A percentile compares a stretch with the other conserved stretches of the same genome.
These are phyloP conservation scores for Osmanthus fragrans DNA, from an alignment of 257 asterid genomes.

Conservation along the genomic window DNA sequence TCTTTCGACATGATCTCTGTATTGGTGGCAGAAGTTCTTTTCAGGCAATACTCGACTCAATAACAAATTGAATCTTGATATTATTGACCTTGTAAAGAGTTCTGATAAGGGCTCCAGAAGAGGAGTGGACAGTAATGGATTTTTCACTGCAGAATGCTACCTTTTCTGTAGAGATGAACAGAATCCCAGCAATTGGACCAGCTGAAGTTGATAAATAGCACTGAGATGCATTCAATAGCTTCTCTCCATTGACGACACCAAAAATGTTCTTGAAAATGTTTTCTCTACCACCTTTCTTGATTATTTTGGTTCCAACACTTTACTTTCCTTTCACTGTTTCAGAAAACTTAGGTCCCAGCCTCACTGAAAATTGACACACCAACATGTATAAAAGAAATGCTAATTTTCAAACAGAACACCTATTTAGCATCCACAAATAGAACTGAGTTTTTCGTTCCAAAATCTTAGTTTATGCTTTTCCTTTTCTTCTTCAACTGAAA, in stretches of 20 bases:
- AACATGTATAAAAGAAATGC: too few species aligned
- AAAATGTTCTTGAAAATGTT: slow-evolving; percentile 62
- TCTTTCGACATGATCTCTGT: too few species aligned
- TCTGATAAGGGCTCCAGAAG: slow-evolving; percentile 45
- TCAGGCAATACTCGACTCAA: not conserved
- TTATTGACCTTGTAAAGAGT: slow-evolving; percentile 69
- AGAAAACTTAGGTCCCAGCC: slow-evolving; percentile 64
- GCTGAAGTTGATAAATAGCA: slow-evolving; percentile 84
- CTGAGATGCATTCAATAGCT: slow-evolving; percentile 75
- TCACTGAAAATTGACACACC: slow-evolving; percentile 35
- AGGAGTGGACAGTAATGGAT: slow-evolving; percentile 48
- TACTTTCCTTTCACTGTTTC: slow-evolving; percentile 85
- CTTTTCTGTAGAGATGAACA: slow-evolving; percentile 66
- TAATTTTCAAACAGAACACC: not conserved
- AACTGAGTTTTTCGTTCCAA: too few species aligned
- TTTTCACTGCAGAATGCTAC: slow-evolving; percentile 81
- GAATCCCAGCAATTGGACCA: slow-evolving; percentile 87
- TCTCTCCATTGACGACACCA: slow-evolving; percentile 52
- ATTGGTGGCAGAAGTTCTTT: too few species aligned
- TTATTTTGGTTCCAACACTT: slow-evolving; percentile 69
- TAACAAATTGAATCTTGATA: not conserved
- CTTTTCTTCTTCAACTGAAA: too few species aligned
- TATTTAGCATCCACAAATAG: not conserved
- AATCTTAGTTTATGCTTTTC: too few species aligned
- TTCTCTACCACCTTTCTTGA: slow-evolving; percentile 73